Evolutionary conservation across 257 asterid species (phyloP).

Genomic region (Solanum rostratum): DNA sequence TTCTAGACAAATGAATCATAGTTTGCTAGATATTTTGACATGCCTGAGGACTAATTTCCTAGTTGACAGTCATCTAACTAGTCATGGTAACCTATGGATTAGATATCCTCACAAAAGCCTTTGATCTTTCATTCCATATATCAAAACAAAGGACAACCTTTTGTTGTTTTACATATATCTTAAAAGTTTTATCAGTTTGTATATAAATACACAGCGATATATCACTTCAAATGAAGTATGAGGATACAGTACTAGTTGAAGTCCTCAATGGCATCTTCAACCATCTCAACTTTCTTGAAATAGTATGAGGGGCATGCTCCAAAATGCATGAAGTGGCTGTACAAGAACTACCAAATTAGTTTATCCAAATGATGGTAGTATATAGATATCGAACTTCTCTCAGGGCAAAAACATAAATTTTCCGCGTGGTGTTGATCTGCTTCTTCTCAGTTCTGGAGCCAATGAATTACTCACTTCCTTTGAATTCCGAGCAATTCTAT

Average conservation of each 20-base stretch:
- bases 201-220: neutral
- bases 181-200: neutral
- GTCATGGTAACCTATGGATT: neutral
- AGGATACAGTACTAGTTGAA: neutral
- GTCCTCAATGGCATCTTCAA: neutral
- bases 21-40: neutral
- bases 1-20: neutral
- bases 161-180: neutral
- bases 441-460: conserved; percentile 34
- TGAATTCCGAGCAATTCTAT: neutral
- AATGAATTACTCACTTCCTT: conserved; percentile 29
- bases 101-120: neutral
- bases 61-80: neutral
- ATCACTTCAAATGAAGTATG: neutral
- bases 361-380: neutral
- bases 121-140: neutral
- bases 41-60: neutral
- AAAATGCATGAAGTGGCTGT: conserved; percentile 9
- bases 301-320: neutral
- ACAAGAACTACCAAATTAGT: conserved; percentile 8
- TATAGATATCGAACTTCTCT: neutral
- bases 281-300: neutral
- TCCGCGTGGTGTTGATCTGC: conserved; percentile 86
- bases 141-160: neutral
- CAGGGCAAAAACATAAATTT: conserved; percentile 40